phyloP scores from a whole-genome alignment of 495 filamentous ascomycete species.

The Neurospora cerealis region DNA sequence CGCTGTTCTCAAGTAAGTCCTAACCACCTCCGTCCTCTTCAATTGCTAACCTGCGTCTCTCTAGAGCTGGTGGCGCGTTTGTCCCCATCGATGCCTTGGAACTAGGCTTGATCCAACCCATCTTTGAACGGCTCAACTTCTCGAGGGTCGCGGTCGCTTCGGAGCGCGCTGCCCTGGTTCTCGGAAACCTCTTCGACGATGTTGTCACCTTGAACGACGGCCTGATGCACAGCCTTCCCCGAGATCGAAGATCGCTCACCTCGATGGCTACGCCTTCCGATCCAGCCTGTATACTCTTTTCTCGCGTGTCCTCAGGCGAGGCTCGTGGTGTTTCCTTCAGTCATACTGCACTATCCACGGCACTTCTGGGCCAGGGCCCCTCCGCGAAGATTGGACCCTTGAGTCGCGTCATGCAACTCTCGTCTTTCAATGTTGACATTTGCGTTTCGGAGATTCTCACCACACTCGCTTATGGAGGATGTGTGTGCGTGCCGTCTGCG shows the following conservation, averaged over 20 bases:
- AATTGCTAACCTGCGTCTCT: neutral
- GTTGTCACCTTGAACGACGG: conserved; percentile 26
- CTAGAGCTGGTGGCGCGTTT: conserved; percentile 33
- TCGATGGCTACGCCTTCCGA: conserved; percentile 29
- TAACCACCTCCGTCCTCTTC: neutral
- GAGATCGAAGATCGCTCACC: conserved; percentile 22
- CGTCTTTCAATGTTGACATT: conserved; percentile 60
- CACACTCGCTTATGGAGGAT: conserved; percentile 46
- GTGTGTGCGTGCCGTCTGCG: conserved; percentile 39
- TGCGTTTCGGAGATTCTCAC: conserved; percentile 57
- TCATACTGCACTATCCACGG: conserved; percentile 33
- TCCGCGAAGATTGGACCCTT: conserved; percentile 36
- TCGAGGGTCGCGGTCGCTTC: conserved; percentile 31
- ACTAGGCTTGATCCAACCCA: conserved; percentile 29
- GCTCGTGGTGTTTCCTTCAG: conserved; percentile 33
- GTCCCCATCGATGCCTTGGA: conserved; percentile 33
- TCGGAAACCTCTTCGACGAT: conserved; percentile 27
- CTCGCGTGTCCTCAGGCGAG: conserved; percentile 20
- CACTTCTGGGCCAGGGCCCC: conserved; percentile 38
- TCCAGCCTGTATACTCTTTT: conserved; percentile 35
- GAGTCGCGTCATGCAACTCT: conserved; percentile 55
- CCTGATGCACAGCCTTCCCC: conserved; percentile 13
- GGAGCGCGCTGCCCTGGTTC: conserved; percentile 22
- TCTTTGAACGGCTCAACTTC: conserved; percentile 27
- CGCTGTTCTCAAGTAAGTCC: conserved; percentile 33